phyloP scores from a whole-genome alignment of 495 filamentous ascomycete genomes.

The Baudoinia panamericana region DNA sequence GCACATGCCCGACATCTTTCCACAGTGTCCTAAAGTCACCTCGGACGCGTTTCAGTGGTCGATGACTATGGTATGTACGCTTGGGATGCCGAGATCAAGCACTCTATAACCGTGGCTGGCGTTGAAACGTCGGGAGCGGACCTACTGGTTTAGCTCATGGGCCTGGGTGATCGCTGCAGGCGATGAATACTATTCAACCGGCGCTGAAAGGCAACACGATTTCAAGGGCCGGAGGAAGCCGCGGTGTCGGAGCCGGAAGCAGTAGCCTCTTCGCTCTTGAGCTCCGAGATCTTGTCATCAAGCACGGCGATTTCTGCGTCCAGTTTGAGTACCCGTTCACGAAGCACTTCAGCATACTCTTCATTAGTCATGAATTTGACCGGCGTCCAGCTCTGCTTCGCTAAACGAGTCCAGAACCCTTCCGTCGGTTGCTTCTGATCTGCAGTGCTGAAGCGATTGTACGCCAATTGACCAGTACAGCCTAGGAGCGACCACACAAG shows the following conservation, averaged over 20 bases:
- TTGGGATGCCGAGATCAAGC: no score
- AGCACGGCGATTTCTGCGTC: conserved; percentile 77
- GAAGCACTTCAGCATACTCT: conserved; percentile 63
- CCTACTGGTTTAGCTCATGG: no score
- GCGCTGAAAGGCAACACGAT: no score
- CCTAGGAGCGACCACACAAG: conserved; percentile 53
- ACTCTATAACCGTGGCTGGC: no score
- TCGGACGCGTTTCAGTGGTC: no score
- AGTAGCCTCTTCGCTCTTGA: conserved; percentile 26
- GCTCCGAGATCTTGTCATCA: conserved; percentile 63
- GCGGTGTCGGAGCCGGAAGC: not conserved
- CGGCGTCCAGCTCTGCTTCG: conserved; percentile 68
- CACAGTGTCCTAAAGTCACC: no score
- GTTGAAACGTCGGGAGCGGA: no score
- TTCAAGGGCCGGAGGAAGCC: no score
- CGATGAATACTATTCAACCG: no score
- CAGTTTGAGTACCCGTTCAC: conserved; percentile 62
- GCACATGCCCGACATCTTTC: no score
- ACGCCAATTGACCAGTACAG: conserved; percentile 44
- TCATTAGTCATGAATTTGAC: conserved; percentile 61
- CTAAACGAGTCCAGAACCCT: conserved; percentile 36
- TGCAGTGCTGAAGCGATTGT: conserved; percentile 33
- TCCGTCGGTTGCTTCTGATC: conserved; percentile 25
- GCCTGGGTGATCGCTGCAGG: no score
- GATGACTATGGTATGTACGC: no score